Base-by-base conservation (phyloP, 2,329 filamentous ascomycete species). In the Eutypella sp. region DNA sequence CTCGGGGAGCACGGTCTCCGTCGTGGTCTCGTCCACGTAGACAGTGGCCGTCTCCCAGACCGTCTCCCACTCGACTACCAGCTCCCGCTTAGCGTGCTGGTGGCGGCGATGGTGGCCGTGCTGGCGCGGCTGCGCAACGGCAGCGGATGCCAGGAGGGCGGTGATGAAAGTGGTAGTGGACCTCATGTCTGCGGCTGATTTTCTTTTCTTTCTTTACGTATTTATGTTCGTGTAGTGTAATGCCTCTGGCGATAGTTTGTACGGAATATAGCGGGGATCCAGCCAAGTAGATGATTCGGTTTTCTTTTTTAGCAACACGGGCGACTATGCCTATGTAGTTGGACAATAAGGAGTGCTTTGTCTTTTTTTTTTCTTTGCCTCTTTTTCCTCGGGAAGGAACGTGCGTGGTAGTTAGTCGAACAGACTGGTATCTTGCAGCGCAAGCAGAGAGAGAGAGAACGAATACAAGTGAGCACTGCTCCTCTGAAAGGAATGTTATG, bases 1-100 rank as follows among this genome's bases (percentile, higher is more conserved):
- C 18, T 59, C 59, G 11, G 70, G 67, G 20, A 60, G 62, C 58
- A 77, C 55, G 55, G 64, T 70, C 58, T 69, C 50, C 45, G 76
- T 80, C 55, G 70, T 68, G 52, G 67, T 71, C 29, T 67, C 65
- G 54, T 78, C 76, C 45, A 79, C 59, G 47, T 75, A 73, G 49
- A 80, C 71, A 3, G 68, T 70, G 54, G 75, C 70, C 6, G 72
- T 76, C 54, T 78, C 73, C 67, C 72, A 78, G 56, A 72, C 71
- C 7, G 67, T 70, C 16, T 64, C 67, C 63, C 64, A 68, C 39
- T 66, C 61, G 36, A 73, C 76, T 53, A 75, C 68, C 13, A 76
- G 47, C 18, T 60, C 70, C 42, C 70, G 68, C 62, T 72, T 72
- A 41, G 65, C 55, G 43, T 69, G 68, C 61, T 72, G 72, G 39